Evolutionary conservation across 768 basidiomycete genomes (phyloP).

Genomic region (Panaeolus papilionaceus): DNA sequence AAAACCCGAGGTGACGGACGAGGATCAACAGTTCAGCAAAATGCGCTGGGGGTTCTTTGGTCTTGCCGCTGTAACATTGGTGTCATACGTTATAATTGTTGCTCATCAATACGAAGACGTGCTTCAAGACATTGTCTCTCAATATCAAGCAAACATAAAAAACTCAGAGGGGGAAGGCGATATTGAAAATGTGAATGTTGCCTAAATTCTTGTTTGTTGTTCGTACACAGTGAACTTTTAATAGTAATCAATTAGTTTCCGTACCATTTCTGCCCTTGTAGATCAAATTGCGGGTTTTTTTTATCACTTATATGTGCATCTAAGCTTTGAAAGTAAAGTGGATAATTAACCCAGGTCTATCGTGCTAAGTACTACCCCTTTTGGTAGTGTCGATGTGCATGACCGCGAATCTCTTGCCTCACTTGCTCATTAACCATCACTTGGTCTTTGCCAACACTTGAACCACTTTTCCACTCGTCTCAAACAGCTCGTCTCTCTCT

Average conservation of each 20-base stretch:
- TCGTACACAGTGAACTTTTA: not conserved
- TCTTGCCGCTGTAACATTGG: conserved; percentile 48
- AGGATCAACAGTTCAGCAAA: conserved; percentile 53
- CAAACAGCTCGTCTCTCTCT: no score
- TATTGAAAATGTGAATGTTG: conserved; percentile 16
- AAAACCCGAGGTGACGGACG: conserved; percentile 34
- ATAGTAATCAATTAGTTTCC: not conserved
- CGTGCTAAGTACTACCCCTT: not conserved
- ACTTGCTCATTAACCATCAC: not conserved
- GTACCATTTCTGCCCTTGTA: no score
- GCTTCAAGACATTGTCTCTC: not conserved
- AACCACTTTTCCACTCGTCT: no score
- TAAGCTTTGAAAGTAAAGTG: no score
- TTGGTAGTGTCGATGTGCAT: not conserved
- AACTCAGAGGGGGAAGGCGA: conserved; percentile 2
- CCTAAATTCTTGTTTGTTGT: not conserved
- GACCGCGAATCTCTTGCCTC: not conserved
- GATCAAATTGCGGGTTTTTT: no score
- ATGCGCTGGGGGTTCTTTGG: conserved; percentile 62
- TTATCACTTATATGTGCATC: no score
- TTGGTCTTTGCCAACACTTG: no score
- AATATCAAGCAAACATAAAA: not conserved
- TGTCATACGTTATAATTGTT: conserved; percentile 42
- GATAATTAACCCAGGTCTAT: no score
- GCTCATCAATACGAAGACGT: conserved; percentile 23